Conservation (phyloP, 257 asterid species). For the Solanum chmielewskii region DNA sequence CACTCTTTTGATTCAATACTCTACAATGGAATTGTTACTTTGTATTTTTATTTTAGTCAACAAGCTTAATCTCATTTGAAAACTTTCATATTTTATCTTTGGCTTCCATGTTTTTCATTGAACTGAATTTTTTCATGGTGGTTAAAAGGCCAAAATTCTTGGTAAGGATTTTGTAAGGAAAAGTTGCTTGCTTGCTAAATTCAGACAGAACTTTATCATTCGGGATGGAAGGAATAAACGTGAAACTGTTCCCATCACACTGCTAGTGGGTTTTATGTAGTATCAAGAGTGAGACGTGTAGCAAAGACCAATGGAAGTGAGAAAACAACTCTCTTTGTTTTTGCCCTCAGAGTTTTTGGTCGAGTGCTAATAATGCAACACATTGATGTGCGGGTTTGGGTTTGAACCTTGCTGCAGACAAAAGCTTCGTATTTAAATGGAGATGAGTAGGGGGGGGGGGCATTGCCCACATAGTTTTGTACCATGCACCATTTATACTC, state of each 20-base stretch:
- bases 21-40: background rate
- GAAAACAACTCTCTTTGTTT: background rate
- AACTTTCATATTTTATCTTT: background rate
- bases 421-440: background rate
- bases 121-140: background rate
- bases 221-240: background rate
- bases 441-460: background rate
- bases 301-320: background rate
- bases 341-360: background rate
- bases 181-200: background rate
- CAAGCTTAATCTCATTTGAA: background rate
- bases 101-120: background rate
- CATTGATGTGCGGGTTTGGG: background rate
- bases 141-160: background rate
- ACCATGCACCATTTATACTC: background rate
- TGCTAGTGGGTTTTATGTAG: background rate
- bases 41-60: background rate
- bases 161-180: background rate
- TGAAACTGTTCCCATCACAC: background rate
- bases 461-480: background rate
- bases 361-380: background rate
- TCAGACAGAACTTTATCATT: background rate
- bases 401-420: background rate
- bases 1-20: background rate
- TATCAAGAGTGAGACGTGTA: background rate